Percentiles rank a stretch among this genome's conserved stretches.
Conservation (phyloP, 2,329 filamentous ascomycete species). For the Xylaria sp. region DNA sequence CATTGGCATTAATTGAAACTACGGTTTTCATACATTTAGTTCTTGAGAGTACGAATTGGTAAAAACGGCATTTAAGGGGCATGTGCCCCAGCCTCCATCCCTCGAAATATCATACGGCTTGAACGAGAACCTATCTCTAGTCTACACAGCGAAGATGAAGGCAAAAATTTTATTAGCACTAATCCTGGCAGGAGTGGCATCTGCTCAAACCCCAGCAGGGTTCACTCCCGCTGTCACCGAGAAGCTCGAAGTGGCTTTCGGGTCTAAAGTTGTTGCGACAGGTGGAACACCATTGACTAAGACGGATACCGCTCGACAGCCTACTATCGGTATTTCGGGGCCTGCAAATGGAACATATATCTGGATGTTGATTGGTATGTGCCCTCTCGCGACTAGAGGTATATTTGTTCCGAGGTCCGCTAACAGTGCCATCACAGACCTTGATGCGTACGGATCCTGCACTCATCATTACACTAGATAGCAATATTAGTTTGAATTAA, state of each 20-base stretch:
- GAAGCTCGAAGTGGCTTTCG: constrained; percentile 48
- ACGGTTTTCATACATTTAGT: neutral
- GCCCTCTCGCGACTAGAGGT: neutral
- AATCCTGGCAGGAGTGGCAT: constrained; percentile 39
- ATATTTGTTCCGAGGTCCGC: constrained; percentile 11
- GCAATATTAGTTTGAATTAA: neutral
- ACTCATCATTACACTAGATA: neutral
- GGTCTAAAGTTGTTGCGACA: constrained; percentile 44
- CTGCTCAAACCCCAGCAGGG: constrained; percentile 45
- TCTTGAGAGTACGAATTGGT: neutral
- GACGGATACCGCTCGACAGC: constrained; percentile 45
- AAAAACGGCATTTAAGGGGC: constrained; percentile 25
- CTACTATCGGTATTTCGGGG: constrained; percentile 45
- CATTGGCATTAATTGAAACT: constrained; percentile 1
- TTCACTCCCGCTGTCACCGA: constrained; percentile 44
- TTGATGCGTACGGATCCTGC: constrained; percentile 45
- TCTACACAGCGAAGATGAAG: constrained; percentile 43
- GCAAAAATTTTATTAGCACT: constrained; percentile 38
- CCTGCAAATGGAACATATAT: constrained; percentile 44
- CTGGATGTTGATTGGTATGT: constrained; percentile 48
- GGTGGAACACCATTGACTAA: constrained; percentile 46
- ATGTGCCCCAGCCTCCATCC: neutral
- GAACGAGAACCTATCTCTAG: neutral
- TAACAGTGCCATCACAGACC: constrained; percentile 42
- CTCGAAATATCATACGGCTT: neutral